phyloP scores from a whole-genome alignment of 2,329 filamentous ascomycete genomes.

The Cladosporium sp. region DNA sequence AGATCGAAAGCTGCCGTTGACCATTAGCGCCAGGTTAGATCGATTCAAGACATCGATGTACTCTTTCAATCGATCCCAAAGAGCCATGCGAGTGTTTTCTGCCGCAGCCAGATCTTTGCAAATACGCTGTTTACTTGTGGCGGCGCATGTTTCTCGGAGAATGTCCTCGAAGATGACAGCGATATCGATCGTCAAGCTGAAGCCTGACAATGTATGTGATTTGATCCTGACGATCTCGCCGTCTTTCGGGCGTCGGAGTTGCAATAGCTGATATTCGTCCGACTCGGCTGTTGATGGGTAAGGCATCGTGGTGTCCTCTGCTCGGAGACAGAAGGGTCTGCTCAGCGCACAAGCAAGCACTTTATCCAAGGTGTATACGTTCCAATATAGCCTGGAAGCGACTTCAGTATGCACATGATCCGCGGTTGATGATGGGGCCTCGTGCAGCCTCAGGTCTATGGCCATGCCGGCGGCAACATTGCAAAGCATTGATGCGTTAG shows the following conservation, averaged over 20 bases:
- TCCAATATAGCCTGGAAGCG: slow-evolving; percentile 6
- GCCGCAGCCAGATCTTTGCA: slow-evolving; percentile 4
- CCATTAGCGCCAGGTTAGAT: not conserved
- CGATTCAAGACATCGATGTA: not conserved
- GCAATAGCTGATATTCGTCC: slow-evolving; percentile 6
- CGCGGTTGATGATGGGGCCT: not conserved
- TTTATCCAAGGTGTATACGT: slow-evolving; percentile 7
- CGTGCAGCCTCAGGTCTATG: slow-evolving; percentile 2
- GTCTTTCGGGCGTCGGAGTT: not conserved
- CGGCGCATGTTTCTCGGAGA: slow-evolving; percentile 3
- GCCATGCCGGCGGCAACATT: slow-evolving; percentile 10
- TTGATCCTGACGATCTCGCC: slow-evolving; percentile 3
- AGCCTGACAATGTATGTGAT: slow-evolving; percentile 5
- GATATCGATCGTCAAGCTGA: slow-evolving; percentile 2
- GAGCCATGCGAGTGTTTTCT: not conserved
- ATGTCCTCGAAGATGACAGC: slow-evolving; percentile 5
- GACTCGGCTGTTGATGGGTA: slow-evolving; percentile 9
- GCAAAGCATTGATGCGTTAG: slow-evolving; percentile 8
- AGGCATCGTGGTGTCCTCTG: slow-evolving; percentile 1
- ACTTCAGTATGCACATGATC: slow-evolving; percentile 2
- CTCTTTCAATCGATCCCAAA: not conserved
- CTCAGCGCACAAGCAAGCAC: slow-evolving; percentile 3
- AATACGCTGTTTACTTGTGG: slow-evolving; percentile 10
- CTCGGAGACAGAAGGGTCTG: not conserved
- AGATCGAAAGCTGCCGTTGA: not conserved